phyloP scores from a whole-genome alignment of 305 asterid species.

The Fraxinus baroniana region DNA sequence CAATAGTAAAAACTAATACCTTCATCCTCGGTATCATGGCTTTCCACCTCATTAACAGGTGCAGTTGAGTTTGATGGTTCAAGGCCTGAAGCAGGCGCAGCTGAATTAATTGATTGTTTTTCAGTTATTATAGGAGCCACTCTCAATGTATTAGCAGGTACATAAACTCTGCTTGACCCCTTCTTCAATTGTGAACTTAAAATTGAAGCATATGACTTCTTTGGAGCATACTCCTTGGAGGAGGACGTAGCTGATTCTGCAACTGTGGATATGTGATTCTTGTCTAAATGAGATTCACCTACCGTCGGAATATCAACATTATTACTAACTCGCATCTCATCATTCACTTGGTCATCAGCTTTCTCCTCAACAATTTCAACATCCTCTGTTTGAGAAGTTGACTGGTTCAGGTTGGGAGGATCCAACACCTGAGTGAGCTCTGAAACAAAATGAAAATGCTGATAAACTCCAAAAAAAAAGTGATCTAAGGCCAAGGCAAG shows the following conservation, averaged over 20 bases:
- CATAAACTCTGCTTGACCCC: conserved; percentile 58
- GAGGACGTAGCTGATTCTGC: conserved; percentile 44
- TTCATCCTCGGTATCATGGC: conserved; percentile 54
- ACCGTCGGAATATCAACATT: conserved; percentile 47
- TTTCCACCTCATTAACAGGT: conserved; percentile 40
- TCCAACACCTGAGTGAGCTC: conserved; percentile 60
- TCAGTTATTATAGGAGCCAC: conserved; percentile 37
- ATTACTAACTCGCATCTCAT: conserved; percentile 41
- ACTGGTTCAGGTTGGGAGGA: conserved; percentile 39
- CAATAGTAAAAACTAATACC: conserved; percentile 40
- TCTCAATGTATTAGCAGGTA: conserved; percentile 47
- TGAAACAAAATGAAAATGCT: conserved; percentile 38
- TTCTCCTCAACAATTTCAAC: conserved; percentile 45
- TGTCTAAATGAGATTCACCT: conserved; percentile 41
- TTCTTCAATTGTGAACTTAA: conserved; percentile 59
- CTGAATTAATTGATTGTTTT: conserved; percentile 46
- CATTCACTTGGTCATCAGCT: conserved; percentile 39
- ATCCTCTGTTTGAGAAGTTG: conserved; percentile 45
- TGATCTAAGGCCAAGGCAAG: not conserved
- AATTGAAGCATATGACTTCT: conserved; percentile 93
- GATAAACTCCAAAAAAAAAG: not conserved
- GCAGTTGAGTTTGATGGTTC: conserved; percentile 39
- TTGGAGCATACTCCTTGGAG: conserved; percentile 59
- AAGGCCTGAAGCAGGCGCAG: conserved; percentile 37
- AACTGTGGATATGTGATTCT: conserved; percentile 36